Evolutionary conservation across 176 grass and related monocot genomes (phyloP).

Genomic region (Triticum monococcum): DNA sequence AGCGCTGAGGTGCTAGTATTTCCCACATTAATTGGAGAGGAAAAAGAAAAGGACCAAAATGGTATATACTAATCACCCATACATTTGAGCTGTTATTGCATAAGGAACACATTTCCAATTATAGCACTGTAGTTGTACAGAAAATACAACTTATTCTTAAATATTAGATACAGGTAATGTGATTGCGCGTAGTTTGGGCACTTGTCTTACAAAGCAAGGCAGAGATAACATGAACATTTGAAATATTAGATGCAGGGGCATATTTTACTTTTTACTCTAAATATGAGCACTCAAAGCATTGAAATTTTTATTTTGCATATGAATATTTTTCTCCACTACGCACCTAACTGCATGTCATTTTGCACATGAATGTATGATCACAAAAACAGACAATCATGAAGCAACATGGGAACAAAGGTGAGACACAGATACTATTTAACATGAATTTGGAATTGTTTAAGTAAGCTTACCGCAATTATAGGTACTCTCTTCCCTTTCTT

Average conservation of each 20-base stretch:
- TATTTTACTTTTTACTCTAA: background rate
- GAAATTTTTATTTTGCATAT: background rate
- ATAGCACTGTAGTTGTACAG: background rate
- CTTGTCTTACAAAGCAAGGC: background rate
- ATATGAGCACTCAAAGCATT: background rate
- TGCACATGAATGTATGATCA: background rate
- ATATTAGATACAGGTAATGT: background rate
- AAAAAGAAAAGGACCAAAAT: background rate
- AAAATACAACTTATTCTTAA: background rate
- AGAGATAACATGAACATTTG: background rate
- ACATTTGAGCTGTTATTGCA: background rate
- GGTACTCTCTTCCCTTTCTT: constrained; percentile 54
- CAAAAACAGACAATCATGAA: constrained; percentile 23
- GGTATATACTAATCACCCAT: background rate
- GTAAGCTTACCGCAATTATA: constrained; percentile 73
- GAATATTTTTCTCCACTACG: background rate
- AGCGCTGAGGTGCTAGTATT: background rate
- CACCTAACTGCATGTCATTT: background rate
- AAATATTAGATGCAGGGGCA: background rate
- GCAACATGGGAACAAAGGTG: constrained; percentile 10
- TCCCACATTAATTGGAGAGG: background rate
- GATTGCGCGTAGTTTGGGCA: background rate
- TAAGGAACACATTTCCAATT: background rate
- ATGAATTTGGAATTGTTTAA: background rate
- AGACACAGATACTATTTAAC: background rate